These are phyloP conservation scores for Aquilaria agallochum DNA, from an alignment of 441 rosid genomes.

Conservation along the genomic window DNA sequence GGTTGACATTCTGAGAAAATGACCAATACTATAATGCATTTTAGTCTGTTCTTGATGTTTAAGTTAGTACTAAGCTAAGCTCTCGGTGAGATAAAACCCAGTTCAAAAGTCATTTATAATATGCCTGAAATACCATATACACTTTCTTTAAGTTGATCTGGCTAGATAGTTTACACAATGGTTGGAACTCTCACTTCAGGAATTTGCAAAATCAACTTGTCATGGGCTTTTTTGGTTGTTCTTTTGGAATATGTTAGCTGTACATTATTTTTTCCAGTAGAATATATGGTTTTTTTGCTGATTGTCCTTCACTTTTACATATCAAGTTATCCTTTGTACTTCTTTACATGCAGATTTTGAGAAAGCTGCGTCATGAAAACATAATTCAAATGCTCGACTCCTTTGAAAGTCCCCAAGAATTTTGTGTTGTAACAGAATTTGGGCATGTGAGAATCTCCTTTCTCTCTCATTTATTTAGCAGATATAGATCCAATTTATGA, in stretches of 20 bases:
- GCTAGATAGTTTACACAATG: too few relatives aligned
- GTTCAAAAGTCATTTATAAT: too few relatives aligned
- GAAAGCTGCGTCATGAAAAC: constrained; percentile 94
- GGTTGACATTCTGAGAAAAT: too few relatives aligned
- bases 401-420: constrained; percentile 90
- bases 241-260: not conserved
- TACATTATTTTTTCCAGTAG: not conserved
- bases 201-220: not conserved
- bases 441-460: constrained; percentile 59
- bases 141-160: too few relatives aligned
- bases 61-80: too few relatives aligned
- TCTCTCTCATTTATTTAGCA: constrained; percentile 1
- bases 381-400: constrained; percentile 98
- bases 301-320: constrained; percentile 1
- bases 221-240: not conserved
- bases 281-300: constrained; percentile 8
- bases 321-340: too few relatives aligned
- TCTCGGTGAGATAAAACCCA: too few relatives aligned
- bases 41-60: too few relatives aligned
- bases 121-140: too few relatives aligned
- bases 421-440: constrained; percentile 97
- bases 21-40: too few relatives aligned
- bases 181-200: too few relatives aligned
- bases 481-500: not conserved
- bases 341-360: constrained; percentile 53